Conservation (phyloP, 768 basidiomycete species). For the Podaxis sp. region DNA sequence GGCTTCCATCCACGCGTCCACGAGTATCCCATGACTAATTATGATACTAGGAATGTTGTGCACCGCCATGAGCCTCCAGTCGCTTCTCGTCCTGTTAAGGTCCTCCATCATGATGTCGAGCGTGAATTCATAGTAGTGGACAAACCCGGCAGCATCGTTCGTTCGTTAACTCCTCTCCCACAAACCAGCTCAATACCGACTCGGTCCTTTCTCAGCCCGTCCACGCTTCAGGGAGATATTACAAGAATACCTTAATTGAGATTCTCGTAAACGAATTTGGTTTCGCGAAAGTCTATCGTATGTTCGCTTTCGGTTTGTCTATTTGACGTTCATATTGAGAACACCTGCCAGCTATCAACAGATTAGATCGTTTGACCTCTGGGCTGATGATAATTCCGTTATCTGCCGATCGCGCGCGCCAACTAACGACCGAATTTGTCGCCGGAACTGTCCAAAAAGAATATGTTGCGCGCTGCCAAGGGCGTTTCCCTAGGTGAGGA, state of each 20-base stretch:
- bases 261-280: constrained; percentile 85
- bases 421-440: constrained; percentile 79
- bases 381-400: constrained; percentile 94
- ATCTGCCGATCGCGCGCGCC: constrained; percentile 63
- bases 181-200: constrained; percentile 14
- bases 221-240: constrained; percentile 90
- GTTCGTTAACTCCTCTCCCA: constrained; percentile 35
- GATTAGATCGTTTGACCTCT: constrained; percentile 91
- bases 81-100: constrained; percentile 75
- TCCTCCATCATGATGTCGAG: constrained; percentile 76
- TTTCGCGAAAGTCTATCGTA: constrained; percentile 80
- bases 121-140: constrained; percentile 89
- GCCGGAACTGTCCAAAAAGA: constrained; percentile 84
- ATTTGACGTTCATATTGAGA: constrained; percentile 12
- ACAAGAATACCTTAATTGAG: constrained; percentile 83
- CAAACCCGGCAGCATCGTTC: constrained; percentile 94
- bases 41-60: constrained; percentile 71
- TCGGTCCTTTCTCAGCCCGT: constrained; percentile 63
- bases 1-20: constrained; percentile 18
- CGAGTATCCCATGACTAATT: constrained; percentile 3
- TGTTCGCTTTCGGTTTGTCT: constrained; percentile 29
- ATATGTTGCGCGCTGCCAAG: constrained; percentile 86
- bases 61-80: constrained; percentile 98
- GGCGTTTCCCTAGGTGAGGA: constrained; percentile 82
- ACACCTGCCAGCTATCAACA: constrained; percentile 75